Evolutionary conservation across 345 rosid genomes (phyloP), one percentile per base, ranked within the genome.

Genomic region (Dimocarpus longan): DNA sequence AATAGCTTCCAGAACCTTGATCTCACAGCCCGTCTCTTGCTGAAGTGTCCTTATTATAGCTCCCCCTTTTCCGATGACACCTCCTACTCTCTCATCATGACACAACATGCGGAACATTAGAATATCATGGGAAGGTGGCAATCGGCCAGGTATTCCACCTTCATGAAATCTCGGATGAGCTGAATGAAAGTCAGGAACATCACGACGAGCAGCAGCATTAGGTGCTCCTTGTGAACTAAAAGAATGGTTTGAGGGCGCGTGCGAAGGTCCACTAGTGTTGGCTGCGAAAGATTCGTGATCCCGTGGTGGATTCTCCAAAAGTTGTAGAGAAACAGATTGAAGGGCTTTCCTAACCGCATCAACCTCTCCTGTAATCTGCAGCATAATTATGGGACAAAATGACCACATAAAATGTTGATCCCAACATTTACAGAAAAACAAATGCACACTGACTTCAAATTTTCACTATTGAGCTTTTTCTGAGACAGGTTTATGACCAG

Each of bases 11-110:
- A 86, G 56, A 77, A 91, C 85, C 82, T 85, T 91, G 66, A 93
- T 91, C 68, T 93, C 97, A 87, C 93, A 91, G 39, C 95, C 93
- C 8, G 93, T 90, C 76, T 90, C 95, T 85, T 87, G 95, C 85
- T 88, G 78, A 22, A 93, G 87, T 32, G 85, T n/a, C 83, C 84
- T 91, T 76, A 93, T 82, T 52, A 89, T 79, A 56, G 88, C 43
- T 74, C 97, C 97, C 32, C 91, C 97, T 75, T 91, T 93, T 79
- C 95, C 97, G 81, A 93, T 93, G 63, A 93, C 84, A 77, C 87
- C 85, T 74, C 97, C 93, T 43, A 90, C 95, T 75, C 82, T 87
- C 70, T 88, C 95, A 59, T 88, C 84, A 66, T 71, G 87, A 71
- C 95, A 91, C 67, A 91, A 66, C 56, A 93, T 66, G 39, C 95